Conservation (phyloP, 139 green algal genomes). For the Volvox reticuliferus region DNA sequence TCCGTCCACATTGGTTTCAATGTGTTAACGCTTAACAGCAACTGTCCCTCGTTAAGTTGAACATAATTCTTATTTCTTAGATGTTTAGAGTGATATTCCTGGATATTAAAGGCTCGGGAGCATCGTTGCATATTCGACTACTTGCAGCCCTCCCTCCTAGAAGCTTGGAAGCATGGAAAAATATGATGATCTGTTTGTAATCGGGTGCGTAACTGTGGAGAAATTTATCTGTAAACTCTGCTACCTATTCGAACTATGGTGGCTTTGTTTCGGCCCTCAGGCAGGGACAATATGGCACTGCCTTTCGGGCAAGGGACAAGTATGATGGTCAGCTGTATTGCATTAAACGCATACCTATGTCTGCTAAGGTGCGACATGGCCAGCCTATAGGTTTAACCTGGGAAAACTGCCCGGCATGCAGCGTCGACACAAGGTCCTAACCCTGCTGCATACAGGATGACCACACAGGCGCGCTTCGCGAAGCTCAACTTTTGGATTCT, state of each 20-base stretch:
- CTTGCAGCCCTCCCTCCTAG: background rate
- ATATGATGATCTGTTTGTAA: constrained; percentile 13
- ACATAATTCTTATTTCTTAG: too few relatives aligned
- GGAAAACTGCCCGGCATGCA: background rate
- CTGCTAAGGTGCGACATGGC: constrained; percentile 50
- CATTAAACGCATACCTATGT: constrained; percentile 71
- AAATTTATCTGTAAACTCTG: background rate
- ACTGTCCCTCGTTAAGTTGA: too few relatives aligned
- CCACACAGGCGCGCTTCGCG: constrained; percentile 56
- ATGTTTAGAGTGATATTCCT: too few relatives aligned
- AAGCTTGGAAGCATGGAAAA: constrained; percentile 31
- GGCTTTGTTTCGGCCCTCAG: constrained; percentile 4
- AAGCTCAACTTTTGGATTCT: constrained; percentile 67
- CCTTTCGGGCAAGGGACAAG: constrained; percentile 56
- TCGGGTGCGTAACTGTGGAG: constrained; percentile 10
- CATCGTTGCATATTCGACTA: background rate
- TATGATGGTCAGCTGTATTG: constrained; percentile 63
- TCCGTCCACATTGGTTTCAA: too few relatives aligned
- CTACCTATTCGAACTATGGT: background rate
- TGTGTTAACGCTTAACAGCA: too few relatives aligned
- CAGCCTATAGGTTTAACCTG: background rate
- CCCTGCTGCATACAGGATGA: constrained; percentile 56
- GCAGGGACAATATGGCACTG: constrained; percentile 52
- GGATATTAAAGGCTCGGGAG: background rate
- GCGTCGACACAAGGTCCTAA: background rate